A percentile compares a stretch with the other conserved stretches of the same genome.
These are phyloP conservation scores for Rhizophagus sp. DNA, from an alignment of 192 early-diverging fungal genomes.

Conservation along the genomic window DNA sequence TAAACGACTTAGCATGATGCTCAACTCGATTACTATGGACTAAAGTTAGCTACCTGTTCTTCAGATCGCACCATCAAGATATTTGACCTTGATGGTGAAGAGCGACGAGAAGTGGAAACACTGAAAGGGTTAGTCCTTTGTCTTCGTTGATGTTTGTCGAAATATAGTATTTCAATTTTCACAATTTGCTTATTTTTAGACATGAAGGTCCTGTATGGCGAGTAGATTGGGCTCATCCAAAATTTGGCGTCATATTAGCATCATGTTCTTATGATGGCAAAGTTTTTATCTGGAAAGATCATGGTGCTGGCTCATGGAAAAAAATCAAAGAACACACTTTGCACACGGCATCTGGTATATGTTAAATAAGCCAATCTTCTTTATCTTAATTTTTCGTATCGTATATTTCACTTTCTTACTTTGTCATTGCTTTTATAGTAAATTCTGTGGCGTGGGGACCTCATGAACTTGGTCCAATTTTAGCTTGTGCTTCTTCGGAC, in stretches of 20 bases:
- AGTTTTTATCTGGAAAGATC: constrained; percentile 96
- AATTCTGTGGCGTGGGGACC: constrained; percentile 97
- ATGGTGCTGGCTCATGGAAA: constrained; percentile 67
- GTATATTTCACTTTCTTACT: neutral
- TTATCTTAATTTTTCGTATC: neutral
- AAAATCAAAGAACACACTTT: constrained; percentile 83
- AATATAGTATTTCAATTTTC: neutral
- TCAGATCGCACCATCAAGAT: constrained; percentile 93
- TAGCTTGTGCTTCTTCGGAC: constrained; percentile 93
- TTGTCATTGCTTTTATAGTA: constrained; percentile 55
- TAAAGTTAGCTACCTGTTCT: constrained; percentile 95
- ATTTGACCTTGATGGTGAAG: constrained; percentile 85
- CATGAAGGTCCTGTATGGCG: constrained; percentile 99
- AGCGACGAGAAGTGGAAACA: constrained; percentile 65
- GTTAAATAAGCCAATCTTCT: neutral
- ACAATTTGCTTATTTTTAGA: constrained; percentile 42
- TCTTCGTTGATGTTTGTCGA: neutral
- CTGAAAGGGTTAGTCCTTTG: constrained; percentile 63
- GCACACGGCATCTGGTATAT: constrained; percentile 87
- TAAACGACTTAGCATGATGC: constrained; percentile 54
- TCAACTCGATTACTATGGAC: constrained; percentile 68
- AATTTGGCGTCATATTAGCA: constrained; percentile 94
- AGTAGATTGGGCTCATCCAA: constrained; percentile 98
- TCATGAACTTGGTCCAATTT: constrained; percentile 90
- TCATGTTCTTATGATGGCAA: constrained; percentile 96